phyloP scores from a whole-genome alignment of 2,329 filamentous ascomycete species.

The Zasmidium cellare region DNA sequence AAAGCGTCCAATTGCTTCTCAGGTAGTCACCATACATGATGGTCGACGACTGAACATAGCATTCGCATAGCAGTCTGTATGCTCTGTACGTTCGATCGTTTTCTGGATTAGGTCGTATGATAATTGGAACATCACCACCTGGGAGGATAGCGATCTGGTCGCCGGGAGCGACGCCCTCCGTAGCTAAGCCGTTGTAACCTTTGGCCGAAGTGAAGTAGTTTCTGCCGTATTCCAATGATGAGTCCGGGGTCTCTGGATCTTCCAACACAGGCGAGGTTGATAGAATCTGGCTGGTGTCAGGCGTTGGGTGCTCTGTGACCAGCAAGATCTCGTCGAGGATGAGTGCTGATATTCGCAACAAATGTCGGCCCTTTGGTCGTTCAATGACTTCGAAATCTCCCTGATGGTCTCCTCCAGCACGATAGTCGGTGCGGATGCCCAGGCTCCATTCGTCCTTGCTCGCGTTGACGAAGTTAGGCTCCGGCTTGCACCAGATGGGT shows the following conservation, averaged over 20 bases:
- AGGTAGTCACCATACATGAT: constrained; percentile 31
- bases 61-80: constrained; percentile 31
- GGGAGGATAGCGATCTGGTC: constrained; percentile 28
- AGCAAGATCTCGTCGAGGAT: constrained; percentile 26
- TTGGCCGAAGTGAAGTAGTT: constrained; percentile 27
- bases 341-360: constrained; percentile 27
- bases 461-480: constrained; percentile 23
- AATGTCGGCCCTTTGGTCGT: constrained; percentile 13
- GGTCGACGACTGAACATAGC: constrained; percentile 24
- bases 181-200: constrained; percentile 28
- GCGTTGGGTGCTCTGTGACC: constrained; percentile 26
- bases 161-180: constrained; percentile 23
- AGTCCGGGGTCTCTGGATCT: constrained; percentile 7
- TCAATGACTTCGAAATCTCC: constrained; percentile 30
- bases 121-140: constrained; percentile 32
- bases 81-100: constrained; percentile 16
- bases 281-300: constrained; percentile 15
- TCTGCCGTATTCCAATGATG: constrained; percentile 27
- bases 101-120: constrained; percentile 24
- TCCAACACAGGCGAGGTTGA: constrained; percentile 7
- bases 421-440: constrained; percentile 26
- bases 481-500: constrained; percentile 29
- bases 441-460: constrained; percentile 26
- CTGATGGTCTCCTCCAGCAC: constrained; percentile 27
- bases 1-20: constrained; percentile 16